Percentiles rank a stretch among this genome's conserved stretches.
Evolutionary conservation across 192 early-diverging fungal species (phyloP).

Genomic region (Mortierella claussenii): DNA sequence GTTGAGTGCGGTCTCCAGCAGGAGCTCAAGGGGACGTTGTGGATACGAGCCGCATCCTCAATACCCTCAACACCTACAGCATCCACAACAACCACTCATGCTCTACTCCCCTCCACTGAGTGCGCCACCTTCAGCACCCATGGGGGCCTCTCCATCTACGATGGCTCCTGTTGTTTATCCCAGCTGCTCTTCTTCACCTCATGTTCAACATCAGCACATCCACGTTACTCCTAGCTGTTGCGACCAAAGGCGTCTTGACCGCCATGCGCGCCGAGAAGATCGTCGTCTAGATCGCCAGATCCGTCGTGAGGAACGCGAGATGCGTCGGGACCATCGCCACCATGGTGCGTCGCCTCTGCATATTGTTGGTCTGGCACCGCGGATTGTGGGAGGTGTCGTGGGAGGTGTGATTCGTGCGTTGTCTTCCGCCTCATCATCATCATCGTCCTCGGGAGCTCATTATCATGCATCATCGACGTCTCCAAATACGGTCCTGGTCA

Average conservation of each 20-base stretch:
- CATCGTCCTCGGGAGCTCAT: not conserved
- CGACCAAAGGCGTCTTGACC: conserved; percentile 6
- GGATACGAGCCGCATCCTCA: not conserved
- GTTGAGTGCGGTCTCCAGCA: not conserved
- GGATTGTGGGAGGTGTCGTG: conserved; percentile 2
- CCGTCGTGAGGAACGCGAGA: not conserved
- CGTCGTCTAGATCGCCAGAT: conserved; percentile 3
- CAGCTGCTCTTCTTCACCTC: not conserved
- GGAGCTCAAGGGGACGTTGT: not conserved
- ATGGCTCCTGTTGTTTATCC: not conserved
- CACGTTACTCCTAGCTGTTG: not conserved
- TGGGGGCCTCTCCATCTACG: not conserved
- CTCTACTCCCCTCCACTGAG: not conserved
- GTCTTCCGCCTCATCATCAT: not conserved
- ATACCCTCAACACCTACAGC: not conserved
- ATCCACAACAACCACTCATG: not conserved
- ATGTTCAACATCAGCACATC: not conserved
- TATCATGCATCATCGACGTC: too few relatives aligned
- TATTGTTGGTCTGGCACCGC: not conserved
- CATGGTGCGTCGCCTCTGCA: not conserved
- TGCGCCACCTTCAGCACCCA: not conserved
- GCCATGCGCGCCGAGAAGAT: not conserved
- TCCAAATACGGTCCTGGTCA: not conserved
- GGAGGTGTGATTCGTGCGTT: not conserved
- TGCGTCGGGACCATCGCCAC: not conserved